Conservation (phyloP, 2,329 filamentous ascomycete species). For the Westerdykella aurantiaca region DNA sequence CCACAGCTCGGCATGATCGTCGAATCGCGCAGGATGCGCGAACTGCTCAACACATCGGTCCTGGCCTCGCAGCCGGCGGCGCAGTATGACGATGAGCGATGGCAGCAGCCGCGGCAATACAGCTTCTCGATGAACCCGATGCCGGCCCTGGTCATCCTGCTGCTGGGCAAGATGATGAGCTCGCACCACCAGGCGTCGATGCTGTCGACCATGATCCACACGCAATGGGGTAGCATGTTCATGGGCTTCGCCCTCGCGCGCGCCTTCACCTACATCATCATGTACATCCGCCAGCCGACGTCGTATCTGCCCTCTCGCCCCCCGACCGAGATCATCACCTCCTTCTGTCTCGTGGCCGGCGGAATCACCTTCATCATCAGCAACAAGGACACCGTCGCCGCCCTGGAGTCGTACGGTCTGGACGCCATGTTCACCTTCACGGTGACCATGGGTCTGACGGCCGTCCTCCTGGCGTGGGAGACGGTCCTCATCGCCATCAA, state of each 20-base stretch:
- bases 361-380: conserved; percentile 91
- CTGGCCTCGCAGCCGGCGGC: conserved; percentile 33
- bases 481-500: conserved; percentile 75
- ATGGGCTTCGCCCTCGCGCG: conserved; percentile 75
- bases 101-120: conserved; percentile 61
- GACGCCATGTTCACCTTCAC: conserved; percentile 95
- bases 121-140: conserved; percentile 78
- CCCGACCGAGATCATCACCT: conserved; percentile 79
- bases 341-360: conserved; percentile 82
- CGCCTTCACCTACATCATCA: conserved; percentile 69
- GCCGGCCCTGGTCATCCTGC: conserved; percentile 76
- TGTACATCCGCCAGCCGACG: conserved; percentile 73
- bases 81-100: conserved; percentile 38
- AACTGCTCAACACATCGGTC: conserved; percentile 55
- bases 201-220: conserved; percentile 86
- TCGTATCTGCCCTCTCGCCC: conserved; percentile 78
- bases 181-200: conserved; percentile 79
- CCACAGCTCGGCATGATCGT: conserved; percentile 69
- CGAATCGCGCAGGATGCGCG: conserved; percentile 61
- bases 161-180: conserved; percentile 92
- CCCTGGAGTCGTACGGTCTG: conserved; percentile 70
- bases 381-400: conserved; percentile 66
- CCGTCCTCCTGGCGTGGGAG: conserved; percentile 79
- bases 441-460: conserved; percentile 75
- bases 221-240: conserved; percentile 85